Evolutionary conservation across 768 basidiomycete species (phyloP).

Genomic region (Lactifluus pinguis): DNA sequence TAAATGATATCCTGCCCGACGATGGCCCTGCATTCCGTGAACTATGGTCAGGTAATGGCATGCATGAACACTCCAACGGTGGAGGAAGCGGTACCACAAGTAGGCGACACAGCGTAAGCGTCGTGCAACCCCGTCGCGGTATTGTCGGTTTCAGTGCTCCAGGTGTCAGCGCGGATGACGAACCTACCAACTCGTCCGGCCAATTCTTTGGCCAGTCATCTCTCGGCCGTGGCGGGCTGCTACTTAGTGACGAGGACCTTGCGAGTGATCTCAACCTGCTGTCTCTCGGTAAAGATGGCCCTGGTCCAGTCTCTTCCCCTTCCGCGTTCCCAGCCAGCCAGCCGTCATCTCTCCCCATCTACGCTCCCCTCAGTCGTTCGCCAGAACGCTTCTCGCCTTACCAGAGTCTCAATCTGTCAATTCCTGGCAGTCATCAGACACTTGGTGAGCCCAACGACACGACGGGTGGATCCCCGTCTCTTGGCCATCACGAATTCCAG

Average conservation of each 20-base stretch:
- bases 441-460: conserved; percentile 58
- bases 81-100: conserved; percentile 76
- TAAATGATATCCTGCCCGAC: conserved; percentile 67
- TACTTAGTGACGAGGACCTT: conserved; percentile 75
- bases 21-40: conserved; percentile 66
- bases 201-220: conserved; percentile 28
- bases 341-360: conserved; percentile 69
- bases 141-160: conserved; percentile 64
- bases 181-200: conserved; percentile 27
- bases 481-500: conserved; percentile 38
- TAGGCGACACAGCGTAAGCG: conserved; percentile 72
- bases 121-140: conserved; percentile 66
- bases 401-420: conserved; percentile 52
- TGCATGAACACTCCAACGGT: conserved; percentile 53
- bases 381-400: conserved; percentile 47
- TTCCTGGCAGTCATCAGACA: conserved; percentile 42
- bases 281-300: conserved; percentile 41
- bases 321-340: conserved; percentile 52
- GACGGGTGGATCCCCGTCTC: conserved; percentile 39
- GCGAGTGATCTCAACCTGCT: conserved; percentile 60
- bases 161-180: conserved; percentile 37
- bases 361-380: conserved; percentile 54
- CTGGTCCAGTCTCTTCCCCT: conserved; percentile 27
- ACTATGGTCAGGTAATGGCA: conserved; percentile 65
- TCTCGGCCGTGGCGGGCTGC: conserved; percentile 43